Evolutionary conservation across 257 asterid genomes (phyloP), one percentile per base, ranked within the genome.

Genomic region (Nyctanthes arbortristis): DNA sequence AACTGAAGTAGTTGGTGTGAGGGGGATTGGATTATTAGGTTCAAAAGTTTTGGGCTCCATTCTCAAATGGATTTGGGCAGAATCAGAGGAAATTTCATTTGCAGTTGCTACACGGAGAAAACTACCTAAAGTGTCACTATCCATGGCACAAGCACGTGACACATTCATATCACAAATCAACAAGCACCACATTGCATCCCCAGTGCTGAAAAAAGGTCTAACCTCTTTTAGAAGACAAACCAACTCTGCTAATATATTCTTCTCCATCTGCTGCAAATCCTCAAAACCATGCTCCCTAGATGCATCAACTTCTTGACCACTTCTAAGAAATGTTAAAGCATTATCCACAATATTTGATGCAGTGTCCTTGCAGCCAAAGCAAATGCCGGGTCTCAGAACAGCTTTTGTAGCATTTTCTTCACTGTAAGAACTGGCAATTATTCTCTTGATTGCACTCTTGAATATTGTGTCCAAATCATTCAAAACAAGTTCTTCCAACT

Each of bases 171-270:
- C 99, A 62, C 98, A 89, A 73, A 92, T 78, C 81, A 94, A 77
- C 81, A 94, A 77, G 76, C 92, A 94, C 99, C 99, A 94, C 98
- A 94, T 94, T 66, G 99, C 98, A 47, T 94, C 97, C 60, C 99
- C 96, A 0, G 88, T 89, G 87, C 97, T 94, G 74, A 85, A 90
- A 77, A 85, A 87, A 49, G 99, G 98, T 59, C 92, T 82, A 55
- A 94, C 90, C 75, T 91, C 98, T 73, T 85, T 80, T 29, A 94
- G 70, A 72, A 88, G 90, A 72, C 98, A 91, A 64, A 94, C 97
- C 76, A 93, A 80, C 78, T 94, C 99, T 0, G 98, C 99, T 71
- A 94, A 76, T 73, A 94, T 85, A 82, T 89, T 89, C 81, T 82
- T 87, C 77, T 86, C 92, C 93, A 92, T 84, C 73, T 92, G 91